Conservation (phyloP, 2,329 filamentous ascomycete species). For the Fusarium pseudonygamai region DNA sequence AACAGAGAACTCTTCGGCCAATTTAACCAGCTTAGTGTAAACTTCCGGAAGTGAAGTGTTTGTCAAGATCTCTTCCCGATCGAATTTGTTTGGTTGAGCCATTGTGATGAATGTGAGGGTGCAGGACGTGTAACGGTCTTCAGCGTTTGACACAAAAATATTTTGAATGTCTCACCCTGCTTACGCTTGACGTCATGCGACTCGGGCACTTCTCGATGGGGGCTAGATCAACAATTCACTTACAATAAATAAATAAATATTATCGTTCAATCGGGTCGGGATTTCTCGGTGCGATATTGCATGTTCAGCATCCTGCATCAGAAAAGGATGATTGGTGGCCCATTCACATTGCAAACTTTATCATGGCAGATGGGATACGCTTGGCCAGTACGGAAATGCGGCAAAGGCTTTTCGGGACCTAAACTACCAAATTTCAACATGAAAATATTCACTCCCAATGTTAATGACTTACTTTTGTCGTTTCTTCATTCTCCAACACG, state of each 20-base stretch:
- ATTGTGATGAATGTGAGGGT: background rate
- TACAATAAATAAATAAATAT: background rate
- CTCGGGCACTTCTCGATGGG: background rate
- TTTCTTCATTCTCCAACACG: background rate
- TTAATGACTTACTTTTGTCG: too few relatives aligned
- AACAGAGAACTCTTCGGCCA: slow-evolving; percentile 34
- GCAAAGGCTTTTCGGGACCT: too few relatives aligned
- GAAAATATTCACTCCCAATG: too few relatives aligned
- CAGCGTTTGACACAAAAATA: background rate
- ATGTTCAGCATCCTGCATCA: background rate
- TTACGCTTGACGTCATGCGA: slow-evolving; percentile 9
- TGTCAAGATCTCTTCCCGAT: slow-evolving; percentile 8
- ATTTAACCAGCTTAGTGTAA: slow-evolving; percentile 7
- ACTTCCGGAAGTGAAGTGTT: slow-evolving; percentile 8
- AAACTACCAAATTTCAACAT: too few relatives aligned
- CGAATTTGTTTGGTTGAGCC: slow-evolving; percentile 11
- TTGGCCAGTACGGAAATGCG: background rate
- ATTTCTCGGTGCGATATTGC: background rate
- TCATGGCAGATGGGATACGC: background rate
- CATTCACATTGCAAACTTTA: background rate
- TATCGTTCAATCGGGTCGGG: background rate
- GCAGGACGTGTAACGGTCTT: background rate
- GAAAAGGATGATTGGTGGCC: background rate
- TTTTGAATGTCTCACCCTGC: background rate
- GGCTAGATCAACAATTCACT: background rate